phyloP scores from a whole-genome alignment of 1,139 yeast species.

The Blastobotrys aristatus region DNA sequence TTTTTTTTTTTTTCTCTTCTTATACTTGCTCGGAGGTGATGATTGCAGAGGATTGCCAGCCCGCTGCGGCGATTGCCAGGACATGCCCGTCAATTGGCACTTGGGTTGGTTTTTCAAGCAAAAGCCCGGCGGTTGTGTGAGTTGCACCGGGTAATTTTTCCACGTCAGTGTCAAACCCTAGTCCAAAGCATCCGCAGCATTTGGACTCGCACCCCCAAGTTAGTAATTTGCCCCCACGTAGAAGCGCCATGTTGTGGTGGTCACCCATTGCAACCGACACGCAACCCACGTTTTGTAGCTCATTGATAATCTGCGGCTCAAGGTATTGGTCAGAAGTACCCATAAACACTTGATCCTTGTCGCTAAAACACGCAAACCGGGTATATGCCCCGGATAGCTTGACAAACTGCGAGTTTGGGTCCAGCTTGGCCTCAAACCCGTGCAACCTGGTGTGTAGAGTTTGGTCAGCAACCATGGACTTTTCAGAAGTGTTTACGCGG shows the following conservation, averaged over 20 bases:
- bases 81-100: conserved; percentile 42
- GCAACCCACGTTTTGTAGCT: conserved; percentile 49
- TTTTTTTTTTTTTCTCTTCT: neutral
- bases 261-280: conserved; percentile 66
- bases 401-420: conserved; percentile 13
- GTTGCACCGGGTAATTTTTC: conserved; percentile 27
- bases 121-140: conserved; percentile 37
- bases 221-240: conserved; percentile 53
- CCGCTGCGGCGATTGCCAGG: conserved; percentile 60
- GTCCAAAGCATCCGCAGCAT: conserved; percentile 65
- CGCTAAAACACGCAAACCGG: conserved; percentile 51
- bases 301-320: conserved; percentile 37
- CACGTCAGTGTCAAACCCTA: conserved; percentile 44
- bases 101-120: conserved; percentile 43
- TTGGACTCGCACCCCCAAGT: conserved; percentile 69
- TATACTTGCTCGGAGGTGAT: conserved; percentile 26
- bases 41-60: conserved; percentile 74
- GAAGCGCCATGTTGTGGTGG: conserved; percentile 62
- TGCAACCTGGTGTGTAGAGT: conserved; percentile 6
- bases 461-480: conserved; percentile 4
- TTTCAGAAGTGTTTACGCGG: conserved; percentile 33
- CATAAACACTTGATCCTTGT: conserved; percentile 45
- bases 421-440: conserved; percentile 13
- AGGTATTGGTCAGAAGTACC: conserved; percentile 32
- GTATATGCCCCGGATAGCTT: conserved; percentile 48